These are phyloP conservation scores for Starmerella roubikii DNA, from an alignment of 805 yeast species.

Conservation along the genomic window DNA sequence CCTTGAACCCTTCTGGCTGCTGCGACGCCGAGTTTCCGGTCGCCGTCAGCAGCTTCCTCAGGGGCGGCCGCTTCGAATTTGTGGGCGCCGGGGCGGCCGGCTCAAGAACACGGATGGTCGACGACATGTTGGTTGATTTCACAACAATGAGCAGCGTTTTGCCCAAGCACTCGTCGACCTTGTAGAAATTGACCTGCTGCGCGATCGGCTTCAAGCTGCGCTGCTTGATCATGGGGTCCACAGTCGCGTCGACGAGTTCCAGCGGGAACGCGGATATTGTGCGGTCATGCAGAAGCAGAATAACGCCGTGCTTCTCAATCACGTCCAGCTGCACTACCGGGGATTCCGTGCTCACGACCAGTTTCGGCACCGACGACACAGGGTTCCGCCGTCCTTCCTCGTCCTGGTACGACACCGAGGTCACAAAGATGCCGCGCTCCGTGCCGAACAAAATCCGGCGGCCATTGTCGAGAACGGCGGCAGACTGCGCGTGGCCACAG, in stretches of 20 bases:
- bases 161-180: conserved; percentile 86
- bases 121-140: conserved; percentile 61
- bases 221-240: conserved; percentile 31
- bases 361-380: conserved; percentile 38
- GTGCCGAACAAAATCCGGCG: conserved; percentile 82
- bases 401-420: conserved; percentile 50
- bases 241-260: conserved; percentile 34
- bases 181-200: conserved; percentile 80
- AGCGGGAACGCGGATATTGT: conserved; percentile 64
- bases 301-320: conserved; percentile 75
- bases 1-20: conserved; percentile 43
- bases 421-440: conserved; percentile 75
- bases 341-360: conserved; percentile 58
- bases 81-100: conserved; percentile 44
- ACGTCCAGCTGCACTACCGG: conserved; percentile 76
- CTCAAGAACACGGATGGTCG: conserved; percentile 69
- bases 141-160: conserved; percentile 81
- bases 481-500: conserved; percentile 33
- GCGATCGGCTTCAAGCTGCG: conserved; percentile 62
- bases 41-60: conserved; percentile 27
- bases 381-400: conserved; percentile 30
- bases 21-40: conserved; percentile 23
- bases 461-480: conserved; percentile 76
- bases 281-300: conserved; percentile 72
- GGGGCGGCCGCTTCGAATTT: conserved; percentile 28